Evolutionary conservation across 306 rosid genomes (phyloP).

Genomic region (Begonia loranthoides): DNA sequence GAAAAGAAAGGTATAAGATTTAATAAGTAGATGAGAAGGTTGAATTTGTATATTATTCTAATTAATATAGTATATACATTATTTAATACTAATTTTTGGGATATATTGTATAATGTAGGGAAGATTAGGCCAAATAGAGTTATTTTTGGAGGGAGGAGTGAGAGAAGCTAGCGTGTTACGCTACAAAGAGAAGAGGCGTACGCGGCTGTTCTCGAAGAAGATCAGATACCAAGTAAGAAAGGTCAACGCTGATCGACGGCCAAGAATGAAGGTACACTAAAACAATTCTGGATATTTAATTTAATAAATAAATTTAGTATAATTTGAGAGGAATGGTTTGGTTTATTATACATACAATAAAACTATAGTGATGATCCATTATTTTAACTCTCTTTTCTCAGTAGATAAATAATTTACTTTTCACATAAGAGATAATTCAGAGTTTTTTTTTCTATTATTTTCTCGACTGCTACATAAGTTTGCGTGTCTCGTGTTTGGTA

Average conservation of each 20-base stretch:
- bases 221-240: constrained; percentile 82
- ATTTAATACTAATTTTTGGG: no score
- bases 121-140: constrained; percentile 52
- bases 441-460: not conserved
- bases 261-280: constrained; percentile 71
- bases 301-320: not conserved
- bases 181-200: constrained; percentile 67
- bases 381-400: not conserved
- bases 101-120: constrained; percentile 37
- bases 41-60: no score
- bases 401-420: not conserved
- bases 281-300: not conserved
- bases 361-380: no score
- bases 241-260: constrained; percentile 82
- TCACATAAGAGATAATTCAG: not conserved
- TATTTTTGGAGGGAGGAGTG: constrained; percentile 40
- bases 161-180: constrained; percentile 76
- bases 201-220: constrained; percentile 65
- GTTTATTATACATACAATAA: no score
- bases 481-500: not conserved
- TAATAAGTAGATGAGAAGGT: no score
- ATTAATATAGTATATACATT: no score
- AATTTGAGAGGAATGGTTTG: no score
- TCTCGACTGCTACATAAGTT: not conserved
- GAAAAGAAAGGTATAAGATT: no score